A percentile compares a stretch with the other conserved stretches of the same genome.
Evolutionary conservation across 2,329 filamentous ascomycete genomes (phyloP).

Genomic region (Calonectria pseudoturangicola): DNA sequence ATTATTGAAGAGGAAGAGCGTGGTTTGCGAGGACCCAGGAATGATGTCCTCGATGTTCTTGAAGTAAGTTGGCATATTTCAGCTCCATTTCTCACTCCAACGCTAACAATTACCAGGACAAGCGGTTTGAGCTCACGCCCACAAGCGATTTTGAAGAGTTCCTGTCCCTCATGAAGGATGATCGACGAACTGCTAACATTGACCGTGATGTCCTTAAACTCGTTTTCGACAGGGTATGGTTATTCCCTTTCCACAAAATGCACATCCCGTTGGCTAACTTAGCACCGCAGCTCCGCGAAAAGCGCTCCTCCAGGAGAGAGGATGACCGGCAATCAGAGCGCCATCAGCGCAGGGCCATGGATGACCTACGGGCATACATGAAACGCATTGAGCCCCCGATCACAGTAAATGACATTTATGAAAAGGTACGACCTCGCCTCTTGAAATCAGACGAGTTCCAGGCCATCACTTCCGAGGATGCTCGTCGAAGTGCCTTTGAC

Average conservation of each 20-base stretch:
- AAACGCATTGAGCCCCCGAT: conserved; percentile 94
- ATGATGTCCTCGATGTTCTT: conserved; percentile 90
- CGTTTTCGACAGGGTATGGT: conserved; percentile 87
- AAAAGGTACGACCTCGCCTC: conserved; percentile 87
- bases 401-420: conserved; percentile 86
- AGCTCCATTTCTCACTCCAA: not conserved
- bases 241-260: not conserved
- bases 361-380: conserved; percentile 88
- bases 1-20: conserved; percentile 94
- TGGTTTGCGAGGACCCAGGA: conserved; percentile 85
- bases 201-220: conserved; percentile 85
- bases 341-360: conserved; percentile 88
- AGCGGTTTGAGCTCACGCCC: conserved; percentile 91
- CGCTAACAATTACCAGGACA: conserved; percentile 75
- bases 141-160: conserved; percentile 95
- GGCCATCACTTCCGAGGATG: conserved; percentile 87
- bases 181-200: conserved; percentile 92
- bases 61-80: conserved; percentile 76
- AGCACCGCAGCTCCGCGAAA: conserved; percentile 83
- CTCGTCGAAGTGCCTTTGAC: conserved; percentile 89
- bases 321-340: conserved; percentile 91
- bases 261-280: conserved; percentile 26
- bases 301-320: conserved; percentile 85
- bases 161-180: conserved; percentile 85
- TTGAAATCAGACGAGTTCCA: conserved; percentile 89